phyloP scores from a whole-genome alignment of 139 green algal genomes.

The Volvox africanus region DNA sequence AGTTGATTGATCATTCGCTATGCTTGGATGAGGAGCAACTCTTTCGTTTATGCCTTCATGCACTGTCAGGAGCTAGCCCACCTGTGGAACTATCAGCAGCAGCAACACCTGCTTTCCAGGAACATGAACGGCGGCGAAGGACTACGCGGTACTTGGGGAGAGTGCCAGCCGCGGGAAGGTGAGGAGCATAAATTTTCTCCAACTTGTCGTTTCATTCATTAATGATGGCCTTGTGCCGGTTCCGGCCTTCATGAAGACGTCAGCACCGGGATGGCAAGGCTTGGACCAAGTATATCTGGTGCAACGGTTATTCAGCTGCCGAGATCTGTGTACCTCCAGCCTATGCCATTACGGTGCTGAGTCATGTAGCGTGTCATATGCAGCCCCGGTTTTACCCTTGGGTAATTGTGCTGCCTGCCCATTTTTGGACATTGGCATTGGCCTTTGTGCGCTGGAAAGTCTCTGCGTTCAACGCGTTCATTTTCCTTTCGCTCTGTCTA shows the following conservation, averaged over 20 bases:
- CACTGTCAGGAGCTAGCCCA: conserved; percentile 1
- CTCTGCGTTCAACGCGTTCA: not conserved
- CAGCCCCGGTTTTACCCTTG: not conserved
- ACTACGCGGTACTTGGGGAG: not conserved
- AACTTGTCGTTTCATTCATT: too few species aligned
- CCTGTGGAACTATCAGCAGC: conserved; percentile 11
- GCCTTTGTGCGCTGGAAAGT: not conserved
- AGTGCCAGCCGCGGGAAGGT: not conserved
- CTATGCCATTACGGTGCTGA: too few species aligned
- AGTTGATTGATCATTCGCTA: not conserved
- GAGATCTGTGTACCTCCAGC: too few species aligned
- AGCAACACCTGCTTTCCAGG: not conserved
- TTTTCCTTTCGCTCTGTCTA: too few species aligned
- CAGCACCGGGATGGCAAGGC: not conserved
- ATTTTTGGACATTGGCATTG: not conserved
- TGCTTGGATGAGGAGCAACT: not conserved
- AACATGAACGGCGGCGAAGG: not conserved
- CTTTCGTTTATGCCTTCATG: not conserved
- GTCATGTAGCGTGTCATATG: not conserved
- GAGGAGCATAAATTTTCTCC: not conserved
- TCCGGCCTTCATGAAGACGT: not conserved
- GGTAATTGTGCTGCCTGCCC: not conserved
- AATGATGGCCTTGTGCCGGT: too few species aligned
- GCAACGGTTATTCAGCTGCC: not conserved
- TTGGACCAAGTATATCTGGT: not conserved